Base-by-base conservation (phyloP, 768 basidiomycete genomes). In the Asterophora lycoperdoides region DNA sequence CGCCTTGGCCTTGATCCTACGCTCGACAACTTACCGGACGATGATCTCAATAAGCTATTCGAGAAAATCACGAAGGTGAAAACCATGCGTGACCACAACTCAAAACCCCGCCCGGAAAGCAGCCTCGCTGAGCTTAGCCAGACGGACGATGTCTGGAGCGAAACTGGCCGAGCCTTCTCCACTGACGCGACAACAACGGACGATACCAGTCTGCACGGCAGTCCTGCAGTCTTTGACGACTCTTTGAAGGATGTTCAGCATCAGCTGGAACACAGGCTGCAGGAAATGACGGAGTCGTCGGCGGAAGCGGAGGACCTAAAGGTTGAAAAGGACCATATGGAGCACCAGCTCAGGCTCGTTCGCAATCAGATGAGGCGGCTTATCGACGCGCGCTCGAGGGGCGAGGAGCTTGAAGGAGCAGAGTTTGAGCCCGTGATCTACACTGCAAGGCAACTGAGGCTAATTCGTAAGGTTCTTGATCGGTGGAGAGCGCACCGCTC, bases 1-100 rank as follows among this genome's bases (percentile, higher is more conserved):
- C 78, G 86, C 41, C 73, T 96, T 14, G 93, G 93, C 3, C 68
- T 90, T 29, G 91, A 95, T 59, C 91, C 95, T 13, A 79, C 89
- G 11, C 76, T 99, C 19, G 93, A 98, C 65, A 90, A 86, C 59
- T 77, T 99, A 18, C 91, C 89, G 0, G 95, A 99, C 65, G 89
- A 93, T 52, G 95, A 98, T 61, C 75, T 99, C 42, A 91, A 93
- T 74, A 91, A 88, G 58, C 74, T 95, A 23, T 97, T 86, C 64
- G 90, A 97, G 69, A 89, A 93, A 70, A 95, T 98, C 60, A 85
- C 92, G 29, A 90, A 88, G 63, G 89, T 92, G 43, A 91, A 93
- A 69, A 86, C 84, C 13, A 78, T 91, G 76, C 86, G 90, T 13
- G 87, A 89, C 56, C 84, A 89, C 52, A 80, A 84, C 53, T 75